Base-by-base conservation (phyloP, 2,329 filamentous ascomycete genomes). In the Cladobotryum mycophilum region DNA sequence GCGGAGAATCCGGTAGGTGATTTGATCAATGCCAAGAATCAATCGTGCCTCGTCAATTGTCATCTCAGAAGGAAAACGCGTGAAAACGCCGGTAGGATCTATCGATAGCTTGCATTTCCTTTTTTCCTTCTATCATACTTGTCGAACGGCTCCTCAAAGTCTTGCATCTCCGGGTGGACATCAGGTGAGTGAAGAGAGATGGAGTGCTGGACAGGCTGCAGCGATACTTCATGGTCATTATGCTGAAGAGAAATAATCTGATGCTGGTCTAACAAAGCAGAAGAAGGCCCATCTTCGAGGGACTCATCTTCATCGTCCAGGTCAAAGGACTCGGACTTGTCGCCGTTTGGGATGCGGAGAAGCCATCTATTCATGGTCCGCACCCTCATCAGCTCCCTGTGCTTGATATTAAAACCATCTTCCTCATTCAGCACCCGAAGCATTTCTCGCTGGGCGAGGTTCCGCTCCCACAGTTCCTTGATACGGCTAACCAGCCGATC, bases 1-100 rank as follows among this genome's bases (percentile, higher is more conserved):
- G 30, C 88, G 79, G 14, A 89, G 66, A 52, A 80, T 69, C 33
- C 75, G 76, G 64, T 93, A 93, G 40, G 79, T 70, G 1, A 74
- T 66, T 45, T 76, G 79, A 60, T 86, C 80, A 34, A 95, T 72
- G 36, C 70, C 73, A 25, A 95, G 72, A 53, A 84, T 85, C 12
- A 76, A 75, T 61, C 89, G 88, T 61, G 85, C 85, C 67, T 92
- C 86, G 56, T 88, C 85, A 52, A 93, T 79, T 0, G 88, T 91
- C 12, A 86, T 91, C 66, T 93, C 88, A 0, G 88, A 92, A 1
- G 86, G 86, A 56, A 89, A 93, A 18, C 88, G 81, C 13, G 86
- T 85, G 13, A 85, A 83, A 17, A 84, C 80, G 4, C 83, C 81
- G 1, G 83, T 78, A 6, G 81, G 80, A 61, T 88, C 85, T 36